A percentile compares a stretch with the other conserved stretches of the same genome.
These are phyloP conservation scores for Micractinium sp. DNA, from an alignment of 139 green algal genomes.

Conservation along the genomic window DNA sequence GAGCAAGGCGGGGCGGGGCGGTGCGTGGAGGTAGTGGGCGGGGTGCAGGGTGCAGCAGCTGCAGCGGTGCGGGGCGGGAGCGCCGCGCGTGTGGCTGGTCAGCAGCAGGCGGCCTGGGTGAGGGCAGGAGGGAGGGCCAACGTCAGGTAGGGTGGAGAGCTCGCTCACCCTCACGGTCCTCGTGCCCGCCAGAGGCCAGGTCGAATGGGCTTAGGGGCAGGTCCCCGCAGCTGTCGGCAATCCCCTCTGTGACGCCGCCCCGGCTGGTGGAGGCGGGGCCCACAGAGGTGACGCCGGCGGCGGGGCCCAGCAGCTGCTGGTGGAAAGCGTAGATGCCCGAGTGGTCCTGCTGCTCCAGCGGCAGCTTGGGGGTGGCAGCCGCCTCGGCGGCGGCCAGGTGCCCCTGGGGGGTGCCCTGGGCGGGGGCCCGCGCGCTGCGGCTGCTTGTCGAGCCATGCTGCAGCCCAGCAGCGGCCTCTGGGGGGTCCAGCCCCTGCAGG, in stretches of 20 bases:
- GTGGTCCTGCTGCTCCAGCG: no score
- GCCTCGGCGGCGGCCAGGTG: not conserved
- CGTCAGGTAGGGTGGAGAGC: not conserved
- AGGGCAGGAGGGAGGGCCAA: not conserved
- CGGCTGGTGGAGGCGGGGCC: not conserved
- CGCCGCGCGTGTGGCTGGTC: not conserved
- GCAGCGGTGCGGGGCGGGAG: not conserved
- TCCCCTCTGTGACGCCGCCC: not conserved
- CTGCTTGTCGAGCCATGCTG: not conserved
- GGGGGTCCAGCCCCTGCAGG: not conserved
- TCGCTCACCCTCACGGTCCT: slow-evolving; percentile 6
- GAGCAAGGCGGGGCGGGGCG: no score
- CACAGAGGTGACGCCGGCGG: not conserved
- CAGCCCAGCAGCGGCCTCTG: no score
- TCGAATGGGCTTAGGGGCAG: not conserved
- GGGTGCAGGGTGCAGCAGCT: no score
- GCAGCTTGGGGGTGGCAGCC: not conserved
- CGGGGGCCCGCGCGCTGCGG: not conserved
- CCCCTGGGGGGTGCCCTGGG: not conserved
- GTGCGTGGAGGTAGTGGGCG: no score
- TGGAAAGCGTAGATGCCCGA: no score
- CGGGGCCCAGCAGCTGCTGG: not conserved
- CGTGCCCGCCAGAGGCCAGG: not conserved
- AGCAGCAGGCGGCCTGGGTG: not conserved
- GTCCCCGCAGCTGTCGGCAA: not conserved